phyloP scores from a whole-genome alignment of 331 rosid species.

The Malus hybrid region DNA sequence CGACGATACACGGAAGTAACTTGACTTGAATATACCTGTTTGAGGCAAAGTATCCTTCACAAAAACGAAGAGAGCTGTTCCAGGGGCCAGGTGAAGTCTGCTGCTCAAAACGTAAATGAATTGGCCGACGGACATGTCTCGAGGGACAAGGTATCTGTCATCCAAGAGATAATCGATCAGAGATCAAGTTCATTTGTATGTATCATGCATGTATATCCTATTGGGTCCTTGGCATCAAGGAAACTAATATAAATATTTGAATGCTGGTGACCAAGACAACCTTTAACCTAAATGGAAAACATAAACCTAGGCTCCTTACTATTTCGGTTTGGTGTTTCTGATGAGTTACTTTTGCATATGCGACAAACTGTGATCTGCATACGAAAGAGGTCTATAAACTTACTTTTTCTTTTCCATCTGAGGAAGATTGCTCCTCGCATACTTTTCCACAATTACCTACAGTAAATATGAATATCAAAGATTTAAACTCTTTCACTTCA shows the following conservation, averaged over 20 bases:
- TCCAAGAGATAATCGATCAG: too few species aligned
- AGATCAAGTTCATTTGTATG: too few species aligned
- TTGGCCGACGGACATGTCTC: conserved; percentile 72
- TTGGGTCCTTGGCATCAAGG: too few species aligned
- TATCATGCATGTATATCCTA: too few species aligned
- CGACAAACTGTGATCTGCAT: too few species aligned
- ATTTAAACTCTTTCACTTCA: too few species aligned
- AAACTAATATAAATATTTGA: conserved; percentile 6
- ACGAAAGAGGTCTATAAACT: conserved; percentile 1
- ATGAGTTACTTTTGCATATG: too few species aligned
- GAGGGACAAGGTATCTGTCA: conserved; percentile 49
- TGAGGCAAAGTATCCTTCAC: conserved; percentile 71
- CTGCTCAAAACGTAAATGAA: conserved; percentile 59
- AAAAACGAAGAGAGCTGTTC: conserved; percentile 77
- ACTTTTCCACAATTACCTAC: conserved; percentile 73
- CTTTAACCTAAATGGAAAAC: too few species aligned
- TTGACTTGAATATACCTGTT: conserved; percentile 35
- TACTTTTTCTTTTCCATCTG: conserved; percentile 83
- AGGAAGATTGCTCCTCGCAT: conserved; percentile 56
- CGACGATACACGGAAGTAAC: neutral
- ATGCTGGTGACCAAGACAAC: neutral
- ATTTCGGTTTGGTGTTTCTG: too few species aligned
- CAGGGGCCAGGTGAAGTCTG: conserved; percentile 53
- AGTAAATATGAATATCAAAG: too few species aligned
- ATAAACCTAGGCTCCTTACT: too few species aligned